These are phyloP conservation scores for Populus hybrid DNA, from an alignment of 441 rosid genomes.

Conservation along the genomic window DNA sequence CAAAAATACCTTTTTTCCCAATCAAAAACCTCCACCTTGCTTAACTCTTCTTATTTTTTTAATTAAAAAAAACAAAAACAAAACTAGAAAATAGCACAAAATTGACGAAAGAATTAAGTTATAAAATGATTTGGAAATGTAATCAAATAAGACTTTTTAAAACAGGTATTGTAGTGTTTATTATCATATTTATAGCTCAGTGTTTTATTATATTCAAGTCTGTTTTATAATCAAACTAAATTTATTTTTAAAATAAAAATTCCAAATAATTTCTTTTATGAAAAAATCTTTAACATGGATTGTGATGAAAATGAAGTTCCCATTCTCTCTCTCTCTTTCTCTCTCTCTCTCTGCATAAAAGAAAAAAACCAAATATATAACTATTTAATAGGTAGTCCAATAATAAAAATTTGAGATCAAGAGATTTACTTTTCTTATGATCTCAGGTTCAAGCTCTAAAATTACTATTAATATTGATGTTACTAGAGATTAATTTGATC, in stretches of 20 bases:
- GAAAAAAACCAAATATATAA: too few relatives aligned
- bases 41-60: too few relatives aligned
- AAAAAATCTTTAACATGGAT: background rate
- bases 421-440: accelerated
- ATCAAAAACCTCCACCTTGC: background rate
- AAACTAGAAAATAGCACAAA: background rate
- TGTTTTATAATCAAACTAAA: background rate
- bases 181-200: background rate
- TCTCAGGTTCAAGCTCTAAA: accelerated
- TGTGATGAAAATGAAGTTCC: background rate
- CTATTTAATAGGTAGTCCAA: too few relatives aligned
- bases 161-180: background rate
- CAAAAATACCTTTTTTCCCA: background rate
- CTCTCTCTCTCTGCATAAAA: accelerated
- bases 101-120: too few relatives aligned
- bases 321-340: too few relatives aligned
- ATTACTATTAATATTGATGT: too few relatives aligned
- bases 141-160: too few relatives aligned
- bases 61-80: too few relatives aligned
- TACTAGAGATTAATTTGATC: accelerated
- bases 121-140: background rate
- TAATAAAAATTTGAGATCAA: too few relatives aligned
- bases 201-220: background rate
- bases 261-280: background rate
- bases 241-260: background rate